phyloP scores from a whole-genome alignment of 2,329 filamentous ascomycete genomes.

The Beauveria australis region DNA sequence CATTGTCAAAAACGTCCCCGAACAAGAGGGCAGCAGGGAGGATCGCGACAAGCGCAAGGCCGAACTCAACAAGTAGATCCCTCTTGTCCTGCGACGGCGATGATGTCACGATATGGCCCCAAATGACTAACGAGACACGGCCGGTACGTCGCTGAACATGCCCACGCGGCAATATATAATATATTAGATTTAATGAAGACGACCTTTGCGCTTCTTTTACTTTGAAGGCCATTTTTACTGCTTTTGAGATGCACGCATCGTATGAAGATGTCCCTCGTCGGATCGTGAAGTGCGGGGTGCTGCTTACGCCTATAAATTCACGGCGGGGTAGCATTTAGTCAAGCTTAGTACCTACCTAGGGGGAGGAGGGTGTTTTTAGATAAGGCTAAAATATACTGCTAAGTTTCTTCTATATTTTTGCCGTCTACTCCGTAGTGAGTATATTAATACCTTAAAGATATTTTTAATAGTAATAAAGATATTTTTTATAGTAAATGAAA shows the following conservation, averaged over 20 bases:
- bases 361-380: no score
- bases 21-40: slow-evolving; percentile 56
- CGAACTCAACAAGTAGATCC: slow-evolving; percentile 51
- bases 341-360: no score
- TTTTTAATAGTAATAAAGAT: no score
- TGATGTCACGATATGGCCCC: slow-evolving; percentile 14
- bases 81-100: slow-evolving; percentile 14
- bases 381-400: no score
- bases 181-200: neutral
- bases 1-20: slow-evolving; percentile 43
- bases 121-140: neutral
- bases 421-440: no score
- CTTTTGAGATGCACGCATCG: no score
- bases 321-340: neutral
- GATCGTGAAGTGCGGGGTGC: slow-evolving; percentile 1
- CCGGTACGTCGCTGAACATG: neutral
- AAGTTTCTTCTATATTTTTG: no score
- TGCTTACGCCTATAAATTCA: neutral
- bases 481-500: no score
- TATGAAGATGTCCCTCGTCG: neutral
- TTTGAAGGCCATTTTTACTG: neutral
- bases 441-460: no score
- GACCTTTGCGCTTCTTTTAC: neutral
- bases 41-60: slow-evolving; percentile 58
- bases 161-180: neutral